Base-by-base conservation (phyloP, 2,329 filamentous ascomycete species). In the Alternaria tenuissima region DNA sequence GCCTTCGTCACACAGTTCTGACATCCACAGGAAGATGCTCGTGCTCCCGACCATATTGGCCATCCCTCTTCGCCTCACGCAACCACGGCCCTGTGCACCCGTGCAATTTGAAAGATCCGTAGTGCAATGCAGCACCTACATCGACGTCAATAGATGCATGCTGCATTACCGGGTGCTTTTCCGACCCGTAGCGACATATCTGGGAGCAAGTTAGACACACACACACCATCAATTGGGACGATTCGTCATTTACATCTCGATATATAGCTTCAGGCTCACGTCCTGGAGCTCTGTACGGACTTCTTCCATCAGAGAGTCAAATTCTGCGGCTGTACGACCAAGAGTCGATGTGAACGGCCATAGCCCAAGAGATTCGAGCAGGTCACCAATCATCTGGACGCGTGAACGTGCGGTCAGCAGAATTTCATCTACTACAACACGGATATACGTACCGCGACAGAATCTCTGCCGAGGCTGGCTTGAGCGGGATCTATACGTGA, bases 321-420 rank as follows among this genome's bases (percentile, higher is more conserved):
- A 76, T 49, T 75, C 64, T 16, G 71, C 71, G 26, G 62, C 65
- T 24, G 72, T 71, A 75, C 69, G 76, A 12, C 72, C 72, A 32
- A 77, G 68, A 39, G 66, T 62, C 36, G 73, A 65, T 8, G 73
- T 78, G 36, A 79, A 75, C 1, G 76, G 74, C 76, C 76, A 79
- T 12, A 78, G 63, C 8, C 76, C 72, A 14, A 76, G 69, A 11
- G 77, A 79, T 22, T 78, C 75, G 12, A 79, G 67, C 55, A 79
- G 68, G 48, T 77, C 72, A 11, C 69, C 69, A 26, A 79, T 64
- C 59, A 78, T 71, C 16, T 64, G 63, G 3, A 28, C n/a, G 22
- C 18, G 32, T 16, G 20, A 7, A 30, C 24, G 18, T 7, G 28
- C 22, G 14, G 47, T 57, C 26, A 62, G 59, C 26, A 36, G 32